Percentiles rank a stretch among this genome's conserved stretches.
These are phyloP conservation scores for Ogataea pignaliae DNA, from an alignment of 805 yeast genomes.

Conservation along the genomic window DNA sequence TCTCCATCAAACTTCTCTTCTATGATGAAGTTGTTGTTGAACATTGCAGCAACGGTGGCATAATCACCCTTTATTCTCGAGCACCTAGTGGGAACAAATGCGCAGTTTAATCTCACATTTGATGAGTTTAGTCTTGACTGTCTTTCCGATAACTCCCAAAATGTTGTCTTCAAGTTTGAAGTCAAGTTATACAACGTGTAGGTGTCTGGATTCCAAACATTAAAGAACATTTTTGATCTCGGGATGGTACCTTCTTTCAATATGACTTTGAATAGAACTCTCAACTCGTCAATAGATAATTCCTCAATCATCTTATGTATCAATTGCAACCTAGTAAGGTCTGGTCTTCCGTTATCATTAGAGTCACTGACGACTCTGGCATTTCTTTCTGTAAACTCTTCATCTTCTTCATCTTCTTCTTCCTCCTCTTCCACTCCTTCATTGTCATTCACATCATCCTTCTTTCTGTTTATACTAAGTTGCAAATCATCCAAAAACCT, in stretches of 20 bases:
- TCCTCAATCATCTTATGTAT: slow-evolving; percentile 41
- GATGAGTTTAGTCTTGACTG: slow-evolving; percentile 37
- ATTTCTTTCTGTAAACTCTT: neutral
- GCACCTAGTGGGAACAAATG: slow-evolving; percentile 78
- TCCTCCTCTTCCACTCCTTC: slow-evolving; percentile 14
- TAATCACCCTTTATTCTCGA: slow-evolving; percentile 49
- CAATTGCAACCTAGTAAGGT: too few species aligned
- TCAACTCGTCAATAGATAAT: slow-evolving; percentile 35
- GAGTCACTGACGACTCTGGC: neutral
- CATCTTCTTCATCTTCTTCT: slow-evolving; percentile 7
- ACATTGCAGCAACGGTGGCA: slow-evolving; percentile 40
- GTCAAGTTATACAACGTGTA: slow-evolving; percentile 58
- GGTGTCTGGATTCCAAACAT: slow-evolving; percentile 79
- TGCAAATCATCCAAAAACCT: slow-evolving; percentile 38
- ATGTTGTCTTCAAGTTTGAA: slow-evolving; percentile 55
- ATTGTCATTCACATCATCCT: slow-evolving; percentile 12
- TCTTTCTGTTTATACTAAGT: too few species aligned
- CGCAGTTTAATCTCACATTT: slow-evolving; percentile 40
- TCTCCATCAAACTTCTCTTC: slow-evolving; percentile 97
- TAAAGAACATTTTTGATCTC: slow-evolving; percentile 54
- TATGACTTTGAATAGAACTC: slow-evolving; percentile 63
- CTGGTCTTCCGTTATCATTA: too few species aligned
- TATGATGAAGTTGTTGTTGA: slow-evolving; percentile 50
- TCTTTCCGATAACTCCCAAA: slow-evolving; percentile 54
- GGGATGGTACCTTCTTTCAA: slow-evolving; percentile 52